Conservation (phyloP, 495 filamentous ascomycete genomes). For the Talaromyces borbonicus region DNA sequence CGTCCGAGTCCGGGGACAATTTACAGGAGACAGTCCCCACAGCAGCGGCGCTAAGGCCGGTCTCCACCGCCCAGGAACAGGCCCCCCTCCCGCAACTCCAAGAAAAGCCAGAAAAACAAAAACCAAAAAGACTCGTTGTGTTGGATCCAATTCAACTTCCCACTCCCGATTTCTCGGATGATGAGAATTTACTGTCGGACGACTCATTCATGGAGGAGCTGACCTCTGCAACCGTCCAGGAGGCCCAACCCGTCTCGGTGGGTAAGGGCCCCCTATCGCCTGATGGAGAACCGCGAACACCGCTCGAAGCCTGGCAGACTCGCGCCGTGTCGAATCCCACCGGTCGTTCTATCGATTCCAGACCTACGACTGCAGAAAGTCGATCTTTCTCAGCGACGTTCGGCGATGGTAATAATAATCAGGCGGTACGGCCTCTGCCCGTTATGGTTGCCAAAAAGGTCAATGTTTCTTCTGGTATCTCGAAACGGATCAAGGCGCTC, state of each 20-base stretch:
- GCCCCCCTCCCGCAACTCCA: background rate
- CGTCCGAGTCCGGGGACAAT: background rate
- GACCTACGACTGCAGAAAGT: constrained; percentile 27
- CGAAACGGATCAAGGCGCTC: constrained; percentile 79
- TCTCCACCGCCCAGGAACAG: constrained; percentile 1
- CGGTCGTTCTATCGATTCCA: constrained; percentile 27
- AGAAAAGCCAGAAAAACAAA: background rate
- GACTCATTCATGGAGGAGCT: constrained; percentile 88
- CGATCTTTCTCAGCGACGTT: constrained; percentile 32
- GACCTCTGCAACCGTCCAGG: constrained; percentile 68
- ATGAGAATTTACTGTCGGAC: constrained; percentile 61
- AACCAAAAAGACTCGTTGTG: constrained; percentile 22
- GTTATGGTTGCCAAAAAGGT: constrained; percentile 55
- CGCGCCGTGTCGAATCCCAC: constrained; percentile 43
- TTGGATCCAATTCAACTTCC: constrained; percentile 48
- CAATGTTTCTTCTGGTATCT: constrained; percentile 81
- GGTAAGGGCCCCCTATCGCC: constrained; percentile 74
- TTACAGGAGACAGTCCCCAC: background rate
- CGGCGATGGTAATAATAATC: constrained; percentile 16
- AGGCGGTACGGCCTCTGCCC: constrained; percentile 14
- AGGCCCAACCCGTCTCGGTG: constrained; percentile 74
- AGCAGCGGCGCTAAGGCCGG: background rate
- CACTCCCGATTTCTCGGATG: constrained; percentile 48
- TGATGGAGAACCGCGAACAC: constrained; percentile 23
- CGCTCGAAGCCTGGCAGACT: constrained; percentile 31